Percentiles rank a stretch among this genome's conserved stretches.
Evolutionary conservation across 345 rosid genomes (phyloP).

Genomic region (Litchi chinensis): DNA sequence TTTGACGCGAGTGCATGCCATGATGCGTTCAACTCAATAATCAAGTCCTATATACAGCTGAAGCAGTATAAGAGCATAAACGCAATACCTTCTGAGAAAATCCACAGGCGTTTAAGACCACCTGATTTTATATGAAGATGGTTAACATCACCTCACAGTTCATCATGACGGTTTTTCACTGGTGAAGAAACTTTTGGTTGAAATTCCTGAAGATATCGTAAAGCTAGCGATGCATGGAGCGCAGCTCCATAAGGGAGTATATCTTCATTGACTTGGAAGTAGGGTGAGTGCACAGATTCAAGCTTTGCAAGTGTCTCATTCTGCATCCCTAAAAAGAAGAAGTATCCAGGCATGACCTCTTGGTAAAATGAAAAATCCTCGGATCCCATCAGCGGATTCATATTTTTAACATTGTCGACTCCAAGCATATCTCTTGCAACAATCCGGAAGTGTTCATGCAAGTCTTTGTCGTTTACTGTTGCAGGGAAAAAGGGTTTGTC

Average conservation of each 20-base stretch:
- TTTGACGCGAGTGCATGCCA: background rate
- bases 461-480: constrained; percentile 54
- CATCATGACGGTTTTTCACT: constrained; percentile 47
- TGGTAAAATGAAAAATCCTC: constrained; percentile 93
- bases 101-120: background rate
- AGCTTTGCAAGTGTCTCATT: constrained; percentile 40
- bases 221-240: constrained; percentile 82
- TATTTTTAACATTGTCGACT: constrained; percentile 41
- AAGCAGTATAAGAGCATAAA: background rate
- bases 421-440: constrained; percentile 76
- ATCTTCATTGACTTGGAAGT: constrained; percentile 68
- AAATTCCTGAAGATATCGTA: constrained; percentile 53
- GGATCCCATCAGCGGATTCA: constrained; percentile 82
- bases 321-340: constrained; percentile 70
- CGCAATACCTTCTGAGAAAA: background rate
- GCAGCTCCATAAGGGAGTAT: constrained; percentile 87
- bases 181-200: constrained; percentile 30
- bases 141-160: constrained; percentile 44
- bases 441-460: constrained; percentile 56
- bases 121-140: background rate
- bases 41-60: background rate
- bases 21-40: background rate
- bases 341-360: constrained; percentile 73
- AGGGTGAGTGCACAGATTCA: constrained; percentile 55
- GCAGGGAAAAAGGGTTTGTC: constrained; percentile 68